Percentiles rank a stretch among this genome's conserved stretches.
phyloP scores from a whole-genome alignment of 345 rosid genomes.

The Cardamine occulta region DNA sequence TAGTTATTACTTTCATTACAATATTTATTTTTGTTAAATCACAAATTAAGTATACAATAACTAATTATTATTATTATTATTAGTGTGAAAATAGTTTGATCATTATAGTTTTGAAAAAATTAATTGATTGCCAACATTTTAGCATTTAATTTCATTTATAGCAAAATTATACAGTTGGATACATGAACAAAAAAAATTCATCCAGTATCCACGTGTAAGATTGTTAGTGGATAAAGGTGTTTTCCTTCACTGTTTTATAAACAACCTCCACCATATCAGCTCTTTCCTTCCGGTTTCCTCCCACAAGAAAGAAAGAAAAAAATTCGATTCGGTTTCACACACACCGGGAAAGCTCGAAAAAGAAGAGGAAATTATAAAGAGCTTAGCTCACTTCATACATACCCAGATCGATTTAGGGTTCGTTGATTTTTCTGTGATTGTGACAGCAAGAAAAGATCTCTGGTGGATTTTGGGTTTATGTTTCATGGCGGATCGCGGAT shows the following conservation, averaged over 20 bases:
- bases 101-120: background rate
- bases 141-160: background rate
- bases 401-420: conserved; percentile 40
- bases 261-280: conserved; percentile 34
- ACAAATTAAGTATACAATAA: background rate
- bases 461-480: conserved; percentile 24
- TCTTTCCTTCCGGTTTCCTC: conserved; percentile 37
- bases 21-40: background rate
- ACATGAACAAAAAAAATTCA: conserved; percentile 6
- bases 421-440: conserved; percentile 33
- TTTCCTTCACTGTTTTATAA: background rate
- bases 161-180: background rate
- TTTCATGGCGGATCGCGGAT: conserved; percentile 59
- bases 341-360: conserved; percentile 38
- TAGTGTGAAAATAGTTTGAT: background rate
- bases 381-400: conserved; percentile 28
- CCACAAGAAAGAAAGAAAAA: background rate
- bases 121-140: background rate
- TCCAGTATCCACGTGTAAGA: conserved; percentile 29
- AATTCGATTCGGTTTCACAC: conserved; percentile 36
- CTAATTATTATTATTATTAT: background rate
- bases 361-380: background rate
- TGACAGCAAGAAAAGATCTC: conserved; percentile 34
- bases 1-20: background rate
- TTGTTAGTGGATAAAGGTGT: background rate